Conservation (phyloP, 2,329 filamentous ascomycete genomes). For the Hypoxylon sp. region DNA sequence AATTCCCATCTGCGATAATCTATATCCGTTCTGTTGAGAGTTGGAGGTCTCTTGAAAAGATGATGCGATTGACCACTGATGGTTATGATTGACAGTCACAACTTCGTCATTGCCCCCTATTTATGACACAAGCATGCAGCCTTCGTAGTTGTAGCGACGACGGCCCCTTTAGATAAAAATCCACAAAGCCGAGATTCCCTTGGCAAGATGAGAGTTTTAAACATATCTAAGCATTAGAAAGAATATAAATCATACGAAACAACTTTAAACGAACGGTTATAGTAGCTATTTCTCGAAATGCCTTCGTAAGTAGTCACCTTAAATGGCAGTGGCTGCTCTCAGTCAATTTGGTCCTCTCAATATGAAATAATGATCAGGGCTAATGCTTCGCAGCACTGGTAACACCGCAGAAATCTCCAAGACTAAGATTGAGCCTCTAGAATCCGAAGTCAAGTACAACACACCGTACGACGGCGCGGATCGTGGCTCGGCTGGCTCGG, state of each 20-base stretch:
- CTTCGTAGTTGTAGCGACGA: not conserved
- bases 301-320: constrained; percentile 20
- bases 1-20: not conserved
- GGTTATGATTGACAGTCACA: constrained; percentile 25
- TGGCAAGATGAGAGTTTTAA: not conserved
- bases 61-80: constrained; percentile 22
- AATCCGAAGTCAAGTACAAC: constrained; percentile 33
- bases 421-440: constrained; percentile 33
- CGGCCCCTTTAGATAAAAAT: constrained; percentile 9
- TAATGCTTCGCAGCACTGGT: constrained; percentile 20
- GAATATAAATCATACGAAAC: not conserved
- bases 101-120: constrained; percentile 27
- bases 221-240: constrained; percentile 4
- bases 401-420: constrained; percentile 27
- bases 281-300: constrained; percentile 13
- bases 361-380: not conserved
- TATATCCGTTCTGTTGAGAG: constrained; percentile 8
- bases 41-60: constrained; percentile 5
- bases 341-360: not conserved
- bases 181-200: not conserved
- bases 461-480: constrained; percentile 18
- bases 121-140: constrained; percentile 30
- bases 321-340: not conserved
- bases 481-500: constrained; percentile 25
- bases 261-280: not conserved